Evolutionary conservation across 306 rosid genomes (phyloP).

Genomic region (Abrus precatorius): DNA sequence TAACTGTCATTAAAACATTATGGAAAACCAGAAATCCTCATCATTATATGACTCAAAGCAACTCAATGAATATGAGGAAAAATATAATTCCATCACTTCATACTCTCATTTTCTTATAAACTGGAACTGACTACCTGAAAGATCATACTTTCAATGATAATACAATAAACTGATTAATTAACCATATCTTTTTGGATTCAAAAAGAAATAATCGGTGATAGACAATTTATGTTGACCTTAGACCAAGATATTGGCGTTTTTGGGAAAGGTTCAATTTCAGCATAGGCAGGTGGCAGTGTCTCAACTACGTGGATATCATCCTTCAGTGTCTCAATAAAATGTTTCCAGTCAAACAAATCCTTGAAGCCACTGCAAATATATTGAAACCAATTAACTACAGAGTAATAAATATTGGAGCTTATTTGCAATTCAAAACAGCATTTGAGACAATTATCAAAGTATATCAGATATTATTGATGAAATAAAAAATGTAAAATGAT

Average conservation of each 20-base stretch:
- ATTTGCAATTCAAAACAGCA: conserved; percentile 6
- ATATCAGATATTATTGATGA: background rate
- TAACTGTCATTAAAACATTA: background rate
- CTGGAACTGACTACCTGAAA: background rate
- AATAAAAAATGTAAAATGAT: background rate
- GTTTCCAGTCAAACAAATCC: conserved; percentile 86
- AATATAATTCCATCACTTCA: background rate
- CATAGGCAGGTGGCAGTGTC: conserved; percentile 68
- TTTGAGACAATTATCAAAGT: background rate
- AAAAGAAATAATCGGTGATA: background rate
- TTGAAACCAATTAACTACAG: conserved; percentile 32
- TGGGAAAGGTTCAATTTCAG: conserved; percentile 69
- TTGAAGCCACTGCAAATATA: conserved; percentile 76
- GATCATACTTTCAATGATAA: background rate
- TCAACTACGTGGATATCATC: conserved; percentile 82
- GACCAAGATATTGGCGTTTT: conserved; percentile 26
- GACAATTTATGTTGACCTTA: conserved; percentile 8
- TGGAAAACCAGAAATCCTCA: background rate
- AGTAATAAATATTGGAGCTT: background rate
- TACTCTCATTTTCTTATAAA: background rate
- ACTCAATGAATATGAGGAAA: background rate
- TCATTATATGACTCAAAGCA: background rate
- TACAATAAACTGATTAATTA: background rate
- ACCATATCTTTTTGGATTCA: background rate
- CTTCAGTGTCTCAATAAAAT: conserved; percentile 73